phyloP scores from a whole-genome alignment of 73 alveolate genomes.

The Tetrahymena thermophila region DNA sequence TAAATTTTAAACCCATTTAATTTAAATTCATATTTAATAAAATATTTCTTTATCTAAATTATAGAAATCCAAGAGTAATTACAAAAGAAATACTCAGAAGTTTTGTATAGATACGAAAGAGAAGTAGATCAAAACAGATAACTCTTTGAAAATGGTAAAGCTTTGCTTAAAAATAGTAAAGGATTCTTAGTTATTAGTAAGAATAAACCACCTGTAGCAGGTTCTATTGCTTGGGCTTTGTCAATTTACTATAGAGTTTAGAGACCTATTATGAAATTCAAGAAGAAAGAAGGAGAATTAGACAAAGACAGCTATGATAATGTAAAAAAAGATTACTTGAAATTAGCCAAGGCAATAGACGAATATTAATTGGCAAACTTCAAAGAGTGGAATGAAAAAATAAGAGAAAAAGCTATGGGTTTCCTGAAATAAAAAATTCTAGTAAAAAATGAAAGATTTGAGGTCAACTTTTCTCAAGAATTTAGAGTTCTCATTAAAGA shows the following conservation, averaged over 20 bases:
- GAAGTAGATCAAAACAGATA: constrained; percentile 85
- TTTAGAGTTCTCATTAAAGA: constrained; percentile 88
- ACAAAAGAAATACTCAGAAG: constrained; percentile 87
- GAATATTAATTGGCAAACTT: constrained; percentile 80
- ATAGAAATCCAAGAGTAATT: constrained; percentile 74
- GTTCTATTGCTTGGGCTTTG: constrained; percentile 97
- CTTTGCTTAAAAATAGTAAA: constrained; percentile 88
- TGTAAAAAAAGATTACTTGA: constrained; percentile 78
- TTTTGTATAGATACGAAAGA: constrained; percentile 69
- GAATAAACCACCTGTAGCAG: constrained; percentile 98
- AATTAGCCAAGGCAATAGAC: constrained; percentile 79
- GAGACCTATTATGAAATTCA: constrained; percentile 90
- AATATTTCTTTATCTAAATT: neutral
- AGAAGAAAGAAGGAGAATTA: constrained; percentile 13
- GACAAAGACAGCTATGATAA: constrained; percentile 64
- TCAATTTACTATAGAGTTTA: constrained; percentile 86
- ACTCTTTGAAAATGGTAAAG: constrained; percentile 72
- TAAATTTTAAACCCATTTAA: neutral
- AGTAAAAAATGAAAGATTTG: constrained; percentile 44
- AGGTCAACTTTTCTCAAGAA: constrained; percentile 83
- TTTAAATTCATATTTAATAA: neutral
- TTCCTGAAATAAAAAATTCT: constrained; percentile 77
- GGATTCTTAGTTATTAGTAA: constrained; percentile 95
- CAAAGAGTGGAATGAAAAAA: constrained; percentile 82
- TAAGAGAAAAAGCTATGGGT: constrained; percentile 79